Evolutionary conservation across 441 rosid species (phyloP).

Genomic region (Viola pubescens): DNA sequence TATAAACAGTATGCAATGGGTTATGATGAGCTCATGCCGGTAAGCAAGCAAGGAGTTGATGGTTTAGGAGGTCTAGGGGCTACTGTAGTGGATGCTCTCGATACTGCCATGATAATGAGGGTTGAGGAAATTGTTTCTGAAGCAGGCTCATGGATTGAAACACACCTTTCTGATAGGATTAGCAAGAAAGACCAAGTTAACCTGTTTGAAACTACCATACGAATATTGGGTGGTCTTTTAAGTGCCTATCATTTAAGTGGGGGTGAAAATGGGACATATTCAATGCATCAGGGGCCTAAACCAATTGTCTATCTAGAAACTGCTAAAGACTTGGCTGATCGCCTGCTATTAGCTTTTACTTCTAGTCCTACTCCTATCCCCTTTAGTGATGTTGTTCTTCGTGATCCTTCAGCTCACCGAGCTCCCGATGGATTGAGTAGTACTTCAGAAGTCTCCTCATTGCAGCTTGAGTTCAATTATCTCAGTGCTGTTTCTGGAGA

Average conservation of each 20-base stretch:
- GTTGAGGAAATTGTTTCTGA: conserved; percentile 66
- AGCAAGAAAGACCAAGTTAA: conserved; percentile 87
- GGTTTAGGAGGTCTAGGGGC: conserved; percentile 98
- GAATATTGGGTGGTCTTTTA: conserved; percentile 90
- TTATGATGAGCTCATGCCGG: conserved; percentile 89
- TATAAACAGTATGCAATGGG: conserved; percentile 87
- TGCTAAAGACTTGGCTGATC: conserved; percentile 82
- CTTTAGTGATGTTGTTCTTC: conserved; percentile 75
- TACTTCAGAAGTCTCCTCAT: conserved; percentile 82
- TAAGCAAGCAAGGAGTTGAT: conserved; percentile 64
- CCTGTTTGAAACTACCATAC: conserved; percentile 92
- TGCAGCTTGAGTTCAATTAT: conserved; percentile 96
- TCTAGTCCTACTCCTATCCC: conserved; percentile 88
- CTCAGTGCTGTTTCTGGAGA: conserved; percentile 86
- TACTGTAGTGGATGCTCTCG: conserved; percentile 85
- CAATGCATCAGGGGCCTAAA: conserved; percentile 46
- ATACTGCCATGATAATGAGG: conserved; percentile 97
- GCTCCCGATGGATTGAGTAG: conserved; percentile 90
- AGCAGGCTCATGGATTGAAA: conserved; percentile 84
- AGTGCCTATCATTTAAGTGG: conserved; percentile 97
- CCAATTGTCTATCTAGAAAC: conserved; percentile 64
- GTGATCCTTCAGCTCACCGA: conserved; percentile 72
- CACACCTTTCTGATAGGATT: conserved; percentile 69
- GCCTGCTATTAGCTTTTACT: conserved; percentile 74
- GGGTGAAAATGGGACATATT: conserved; percentile 47